phyloP scores from a whole-genome alignment of 306 rosid genomes.

The Luffa acutangula region DNA sequence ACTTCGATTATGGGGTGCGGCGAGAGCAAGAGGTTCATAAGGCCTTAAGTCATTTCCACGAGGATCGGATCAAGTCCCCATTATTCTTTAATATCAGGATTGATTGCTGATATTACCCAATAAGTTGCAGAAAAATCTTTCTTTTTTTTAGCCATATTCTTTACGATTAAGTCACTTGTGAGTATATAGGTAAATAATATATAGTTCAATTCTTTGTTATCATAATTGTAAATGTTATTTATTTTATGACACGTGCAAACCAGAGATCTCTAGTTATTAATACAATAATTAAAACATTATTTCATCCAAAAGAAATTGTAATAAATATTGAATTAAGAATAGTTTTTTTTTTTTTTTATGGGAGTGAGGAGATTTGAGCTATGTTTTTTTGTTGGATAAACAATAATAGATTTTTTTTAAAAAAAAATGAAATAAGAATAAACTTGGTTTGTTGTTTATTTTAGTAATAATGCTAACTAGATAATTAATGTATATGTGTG shows the following conservation, averaged over 20 bases:
- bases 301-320: not conserved
- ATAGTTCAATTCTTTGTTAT: no score
- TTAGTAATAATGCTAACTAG: no score
- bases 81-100: not conserved
- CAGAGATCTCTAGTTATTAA: no score
- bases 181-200: no score
- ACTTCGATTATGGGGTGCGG: conserved; percentile 84
- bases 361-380: no score
- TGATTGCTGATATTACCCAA: not conserved
- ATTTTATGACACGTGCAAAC: no score
- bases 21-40: conserved; percentile 19
- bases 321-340: not conserved
- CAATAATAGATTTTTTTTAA: no score
- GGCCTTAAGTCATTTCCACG: conserved; percentile 12
- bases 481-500: no score
- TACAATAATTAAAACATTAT: no score
- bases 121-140: not conserved
- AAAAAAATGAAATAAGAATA: not conserved
- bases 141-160: not conserved
- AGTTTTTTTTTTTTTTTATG: no score
- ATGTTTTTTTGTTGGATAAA: no score
- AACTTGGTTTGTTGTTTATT: not conserved
- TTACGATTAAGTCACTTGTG: not conserved
- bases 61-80: not conserved
- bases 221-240: no score